These are phyloP conservation scores for Coleophoma cylindrospora DNA, from an alignment of 2,329 filamentous ascomycete species.

Conservation along the genomic window DNA sequence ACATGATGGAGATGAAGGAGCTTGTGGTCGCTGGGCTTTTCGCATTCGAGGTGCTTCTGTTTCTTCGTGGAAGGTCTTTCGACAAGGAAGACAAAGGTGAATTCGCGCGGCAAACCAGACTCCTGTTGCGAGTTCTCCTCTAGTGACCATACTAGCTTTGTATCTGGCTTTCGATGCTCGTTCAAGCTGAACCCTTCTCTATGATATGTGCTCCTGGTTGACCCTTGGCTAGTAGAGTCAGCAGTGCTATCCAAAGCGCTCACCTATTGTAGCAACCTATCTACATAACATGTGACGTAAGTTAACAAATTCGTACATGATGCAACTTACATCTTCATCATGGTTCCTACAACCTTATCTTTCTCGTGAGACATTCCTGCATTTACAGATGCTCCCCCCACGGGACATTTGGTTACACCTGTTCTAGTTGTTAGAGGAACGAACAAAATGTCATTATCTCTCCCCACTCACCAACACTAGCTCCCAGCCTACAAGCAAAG, in stretches of 20 bases:
- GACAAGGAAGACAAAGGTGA: constrained; percentile 44
- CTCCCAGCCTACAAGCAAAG: constrained; percentile 3
- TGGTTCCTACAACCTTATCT: constrained; percentile 13
- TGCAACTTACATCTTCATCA: constrained; percentile 19
- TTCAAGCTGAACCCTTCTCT: not conserved
- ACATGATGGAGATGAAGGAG: not conserved
- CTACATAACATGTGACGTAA: no score
- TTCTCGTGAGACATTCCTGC: constrained; percentile 9
- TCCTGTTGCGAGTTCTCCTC: constrained; percentile 42
- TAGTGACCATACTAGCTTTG: constrained; percentile 41
- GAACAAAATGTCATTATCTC: no score
- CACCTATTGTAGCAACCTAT: no score
- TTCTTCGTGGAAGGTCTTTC: constrained; percentile 6
- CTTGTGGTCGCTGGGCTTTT: not conserved
- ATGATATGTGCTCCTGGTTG: constrained; percentile 9
- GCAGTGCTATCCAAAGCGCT: no score
- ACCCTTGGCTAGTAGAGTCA: constrained; percentile 10
- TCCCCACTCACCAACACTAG: constrained; percentile 19
- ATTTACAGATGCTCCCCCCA: not conserved
- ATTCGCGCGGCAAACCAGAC: constrained; percentile 43
- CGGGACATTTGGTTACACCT: constrained; percentile 37
- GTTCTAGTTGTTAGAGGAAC: no score
- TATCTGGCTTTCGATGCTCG: constrained; percentile 8
- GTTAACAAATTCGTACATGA: no score
- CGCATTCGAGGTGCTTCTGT: not conserved